phyloP scores from a whole-genome alignment of 345 rosid species.

The Noccaea caerulescens region DNA sequence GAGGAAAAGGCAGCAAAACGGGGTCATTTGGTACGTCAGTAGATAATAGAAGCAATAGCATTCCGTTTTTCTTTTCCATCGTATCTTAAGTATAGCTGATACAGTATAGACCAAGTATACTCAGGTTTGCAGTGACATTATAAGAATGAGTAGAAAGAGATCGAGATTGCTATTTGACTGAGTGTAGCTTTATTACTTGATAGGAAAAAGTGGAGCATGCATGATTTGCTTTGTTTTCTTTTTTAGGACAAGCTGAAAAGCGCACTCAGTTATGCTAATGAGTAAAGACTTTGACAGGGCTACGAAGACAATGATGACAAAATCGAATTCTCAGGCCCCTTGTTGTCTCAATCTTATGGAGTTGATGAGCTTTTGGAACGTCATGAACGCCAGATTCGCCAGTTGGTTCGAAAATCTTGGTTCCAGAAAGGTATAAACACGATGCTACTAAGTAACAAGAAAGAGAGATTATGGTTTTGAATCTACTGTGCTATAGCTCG shows the following conservation, averaged over 20 bases:
- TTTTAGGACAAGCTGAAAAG: constrained; percentile 14
- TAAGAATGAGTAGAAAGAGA: constrained; percentile 20
- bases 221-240: constrained; percentile 37
- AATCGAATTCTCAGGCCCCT: constrained; percentile 90
- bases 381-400: constrained; percentile 89
- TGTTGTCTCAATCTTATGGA: constrained; percentile 78
- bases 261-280: constrained; percentile 38
- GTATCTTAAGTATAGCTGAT: not conserved
- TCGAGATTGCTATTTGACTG: constrained; percentile 21
- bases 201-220: constrained; percentile 28
- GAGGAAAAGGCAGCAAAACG: constrained; percentile 72
- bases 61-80: not conserved
- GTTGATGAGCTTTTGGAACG: constrained; percentile 82
- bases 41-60: constrained; percentile 34
- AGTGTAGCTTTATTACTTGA: constrained; percentile 30
- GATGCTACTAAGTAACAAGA: constrained; percentile 2
- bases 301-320: constrained; percentile 54
- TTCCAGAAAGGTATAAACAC: constrained; percentile 75
- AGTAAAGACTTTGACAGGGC: constrained; percentile 53
- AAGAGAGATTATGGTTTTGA: not conserved
- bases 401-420: constrained; percentile 87
- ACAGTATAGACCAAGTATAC: constrained; percentile 12
- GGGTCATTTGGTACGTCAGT: constrained; percentile 65
- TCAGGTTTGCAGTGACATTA: constrained; percentile 20
- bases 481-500: not conserved